Evolutionary conservation across 768 basidiomycete genomes (phyloP), one percentile per base, ranked within the genome.

Genomic region (Jaapia argillacea): DNA sequence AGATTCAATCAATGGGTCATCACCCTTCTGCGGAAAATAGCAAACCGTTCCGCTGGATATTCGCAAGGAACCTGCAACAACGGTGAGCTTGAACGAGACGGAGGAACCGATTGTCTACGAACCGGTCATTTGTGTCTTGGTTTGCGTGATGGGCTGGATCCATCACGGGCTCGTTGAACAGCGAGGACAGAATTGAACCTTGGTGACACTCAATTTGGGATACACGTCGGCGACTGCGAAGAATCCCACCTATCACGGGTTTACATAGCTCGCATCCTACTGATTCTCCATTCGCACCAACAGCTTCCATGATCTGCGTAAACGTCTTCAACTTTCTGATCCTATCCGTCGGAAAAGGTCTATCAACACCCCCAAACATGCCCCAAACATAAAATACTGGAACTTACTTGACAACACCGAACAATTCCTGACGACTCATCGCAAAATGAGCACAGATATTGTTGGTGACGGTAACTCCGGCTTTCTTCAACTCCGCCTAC

Each of bases 221-320:
- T n/a, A n/a, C n/a, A n/a, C n/a, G n/a, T n/a, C n/a, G n/a, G n/a
- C n/a, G n/a, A n/a, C n/a, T n/a, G n/a, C n/a, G n/a, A n/a, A n/a
- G n/a, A n/a, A 71, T 70, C 45, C 72, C 71, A 22, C 71, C 83
- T 24, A 85, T 66, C 4, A 71, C 74, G 3, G 84, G 85, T 51
- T 79, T 83, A 62, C 85, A 87, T 20, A 79, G 58, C 58, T 85
- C 85, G 50, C 85, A 87, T 2, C 85, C 85, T 4, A 79, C 50
- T 0, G 75, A 64, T 35, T 69, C 61, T 25, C 65, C 60, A 28
- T 67, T 66, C 18, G 65, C 60, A 16, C 80, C 81, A 2, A 60
- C 64, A 5, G 62, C 60, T 5, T 54, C 51, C 70, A 83, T 75
- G 31, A 85, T 65, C 23, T 72, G 70, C 1, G 57, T 45, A 45